Conservation (phyloP, 441 rosid species). For the Kokia cookei region DNA sequence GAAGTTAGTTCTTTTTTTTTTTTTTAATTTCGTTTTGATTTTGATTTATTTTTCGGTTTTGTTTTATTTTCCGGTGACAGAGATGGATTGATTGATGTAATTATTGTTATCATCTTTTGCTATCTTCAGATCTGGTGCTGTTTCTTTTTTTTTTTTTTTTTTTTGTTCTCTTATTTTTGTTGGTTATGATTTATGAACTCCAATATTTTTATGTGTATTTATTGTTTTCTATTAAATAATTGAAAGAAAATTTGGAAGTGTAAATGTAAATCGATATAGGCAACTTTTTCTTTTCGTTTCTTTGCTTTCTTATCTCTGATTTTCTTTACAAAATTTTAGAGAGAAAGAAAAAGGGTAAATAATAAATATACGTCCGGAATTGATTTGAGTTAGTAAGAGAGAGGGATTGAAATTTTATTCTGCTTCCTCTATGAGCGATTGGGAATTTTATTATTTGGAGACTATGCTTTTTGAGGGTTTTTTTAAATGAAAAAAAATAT, state of each 20-base stretch:
- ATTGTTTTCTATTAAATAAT: neutral
- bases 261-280: neutral
- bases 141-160: neutral
- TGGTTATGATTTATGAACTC: neutral
- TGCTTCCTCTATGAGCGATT: too few relatives aligned
- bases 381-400: neutral
- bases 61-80: neutral
- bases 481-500: neutral
- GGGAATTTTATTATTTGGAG: neutral
- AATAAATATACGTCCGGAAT: neutral
- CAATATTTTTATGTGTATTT: neutral
- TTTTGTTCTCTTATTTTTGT: neutral
- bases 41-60: neutral
- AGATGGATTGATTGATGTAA: neutral
- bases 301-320: neutral
- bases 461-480: neutral
- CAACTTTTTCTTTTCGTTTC: neutral
- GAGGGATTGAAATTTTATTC: too few relatives aligned
- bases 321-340: neutral
- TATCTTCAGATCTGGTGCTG: conserved; percentile 7
- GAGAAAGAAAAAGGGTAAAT: neutral
- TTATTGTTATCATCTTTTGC: neutral
- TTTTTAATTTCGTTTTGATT: neutral
- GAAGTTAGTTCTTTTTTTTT: conserved; percentile 7
- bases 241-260: neutral